Conservation (phyloP, 257 asterid species). For the Perilla frutescens region DNA sequence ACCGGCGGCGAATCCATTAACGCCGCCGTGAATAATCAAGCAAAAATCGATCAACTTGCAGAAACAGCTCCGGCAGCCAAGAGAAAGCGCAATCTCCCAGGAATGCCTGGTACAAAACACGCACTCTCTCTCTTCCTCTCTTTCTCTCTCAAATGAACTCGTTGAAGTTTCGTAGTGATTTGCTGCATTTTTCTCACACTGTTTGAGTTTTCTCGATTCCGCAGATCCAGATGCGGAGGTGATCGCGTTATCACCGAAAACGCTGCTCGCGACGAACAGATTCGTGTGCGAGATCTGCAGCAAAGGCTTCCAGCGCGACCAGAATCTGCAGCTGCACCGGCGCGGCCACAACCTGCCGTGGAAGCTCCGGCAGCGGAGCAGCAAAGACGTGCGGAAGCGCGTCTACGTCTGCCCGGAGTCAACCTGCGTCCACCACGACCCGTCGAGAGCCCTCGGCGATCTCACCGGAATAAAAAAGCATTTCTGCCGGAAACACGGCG, state of each 20-base stretch:
- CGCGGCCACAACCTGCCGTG: slow-evolving; percentile 97
- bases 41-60: slow-evolving; percentile 27
- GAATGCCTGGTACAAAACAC: slow-evolving; percentile 82
- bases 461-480: slow-evolving; percentile 93
- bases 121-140: neutral
- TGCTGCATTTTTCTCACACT: no score
- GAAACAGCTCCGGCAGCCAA: slow-evolving; percentile 42
- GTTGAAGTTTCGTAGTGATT: neutral
- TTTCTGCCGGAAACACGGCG: slow-evolving; percentile 92
- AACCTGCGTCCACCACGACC: slow-evolving; percentile 78
- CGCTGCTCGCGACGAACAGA: slow-evolving; percentile 78
- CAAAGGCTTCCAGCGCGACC: slow-evolving; percentile 96
- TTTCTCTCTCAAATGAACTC: neutral
- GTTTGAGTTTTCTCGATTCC: no score
- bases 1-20: slow-evolving; percentile 47
- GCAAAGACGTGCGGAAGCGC: slow-evolving; percentile 64
- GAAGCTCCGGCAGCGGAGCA: slow-evolving; percentile 78
- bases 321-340: slow-evolving; percentile 86
- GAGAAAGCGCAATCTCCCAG: slow-evolving; percentile 88
- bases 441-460: slow-evolving; percentile 86
- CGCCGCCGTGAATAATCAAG: slow-evolving; percentile 36
- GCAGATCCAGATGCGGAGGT: slow-evolving; percentile 95
- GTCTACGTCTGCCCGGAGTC: slow-evolving; percentile 89
- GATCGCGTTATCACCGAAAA: slow-evolving; percentile 74
- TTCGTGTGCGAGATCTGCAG: slow-evolving; percentile 92